Conservation (phyloP, 352 stramenopile species). For the Globisporangium cylindrosporum region DNA sequence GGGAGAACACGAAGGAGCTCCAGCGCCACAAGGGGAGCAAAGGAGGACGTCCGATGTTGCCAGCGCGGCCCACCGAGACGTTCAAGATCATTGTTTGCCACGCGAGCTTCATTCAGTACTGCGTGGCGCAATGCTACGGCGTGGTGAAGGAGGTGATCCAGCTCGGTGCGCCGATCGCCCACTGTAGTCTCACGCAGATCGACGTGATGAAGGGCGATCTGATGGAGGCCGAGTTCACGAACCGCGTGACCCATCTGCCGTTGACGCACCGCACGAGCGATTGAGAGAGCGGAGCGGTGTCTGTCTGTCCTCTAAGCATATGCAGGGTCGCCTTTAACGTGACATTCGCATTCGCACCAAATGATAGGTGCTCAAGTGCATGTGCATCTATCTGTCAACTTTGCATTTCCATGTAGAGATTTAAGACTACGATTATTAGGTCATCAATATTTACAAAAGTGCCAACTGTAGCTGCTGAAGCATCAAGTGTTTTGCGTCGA, state of each 20-base stretch:
- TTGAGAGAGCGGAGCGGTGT: conserved; percentile 23
- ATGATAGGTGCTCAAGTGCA: no score
- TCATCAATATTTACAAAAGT: neutral
- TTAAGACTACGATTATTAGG: neutral
- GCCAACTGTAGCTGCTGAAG: neutral
- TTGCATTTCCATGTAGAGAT: neutral
- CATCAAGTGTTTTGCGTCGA: neutral
- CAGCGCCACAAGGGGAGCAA: conserved; percentile 11
- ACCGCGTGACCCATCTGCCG: conserved; percentile 65
- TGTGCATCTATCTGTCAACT: no score
- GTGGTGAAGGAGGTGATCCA: conserved; percentile 77
- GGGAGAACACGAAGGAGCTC: conserved; percentile 21
- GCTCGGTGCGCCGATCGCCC: conserved; percentile 63
- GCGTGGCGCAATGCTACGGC: conserved; percentile 56
- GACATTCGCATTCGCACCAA: no score
- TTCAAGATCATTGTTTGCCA: conserved; percentile 77
- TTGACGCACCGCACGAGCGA: conserved; percentile 76
- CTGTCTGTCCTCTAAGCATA: neutral
- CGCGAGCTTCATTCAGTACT: conserved; percentile 79
- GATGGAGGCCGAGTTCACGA: conserved; percentile 51
- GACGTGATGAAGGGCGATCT: conserved; percentile 47
- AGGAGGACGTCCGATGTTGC: neutral
- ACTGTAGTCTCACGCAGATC: conserved; percentile 77
- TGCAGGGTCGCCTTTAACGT: no score
- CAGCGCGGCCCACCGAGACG: conserved; percentile 35